phyloP scores from a whole-genome alignment of 352 stramenopile genomes.

The Phytopythium kandeliae region DNA sequence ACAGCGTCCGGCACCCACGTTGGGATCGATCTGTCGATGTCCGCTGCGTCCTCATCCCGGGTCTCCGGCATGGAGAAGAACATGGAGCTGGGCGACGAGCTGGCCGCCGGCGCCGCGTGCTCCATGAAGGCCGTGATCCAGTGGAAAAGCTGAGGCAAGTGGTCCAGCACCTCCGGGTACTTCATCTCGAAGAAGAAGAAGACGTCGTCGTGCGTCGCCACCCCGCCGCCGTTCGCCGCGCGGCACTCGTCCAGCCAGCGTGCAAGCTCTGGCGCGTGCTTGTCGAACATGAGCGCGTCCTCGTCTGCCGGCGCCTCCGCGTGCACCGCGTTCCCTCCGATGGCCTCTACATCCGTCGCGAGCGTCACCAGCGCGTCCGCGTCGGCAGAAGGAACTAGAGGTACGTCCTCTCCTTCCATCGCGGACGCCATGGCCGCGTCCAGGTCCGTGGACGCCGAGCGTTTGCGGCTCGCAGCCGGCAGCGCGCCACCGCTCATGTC shows the following conservation, averaged over 20 bases:
- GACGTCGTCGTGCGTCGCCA: conserved; percentile 41
- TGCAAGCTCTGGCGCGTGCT: conserved; percentile 42
- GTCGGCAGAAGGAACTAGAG: background rate
- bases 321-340: background rate
- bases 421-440: background rate
- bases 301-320: background rate
- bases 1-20: conserved; percentile 13
- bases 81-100: conserved; percentile 6
- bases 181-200: conserved; percentile 62
- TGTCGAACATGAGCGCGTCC: conserved; percentile 16
- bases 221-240: conserved; percentile 16
- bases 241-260: conserved; percentile 41
- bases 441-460: background rate
- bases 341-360: background rate
- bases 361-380: background rate
- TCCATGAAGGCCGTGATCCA: conserved; percentile 56
- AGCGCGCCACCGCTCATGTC: background rate
- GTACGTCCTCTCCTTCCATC: background rate
- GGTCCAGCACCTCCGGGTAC: conserved; percentile 49
- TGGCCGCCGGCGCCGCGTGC: conserved; percentile 13
- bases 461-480: background rate
- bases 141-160: conserved; percentile 40
- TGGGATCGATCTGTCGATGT: conserved; percentile 1
- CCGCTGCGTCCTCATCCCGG: background rate
- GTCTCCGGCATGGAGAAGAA: conserved; percentile 1